A percentile compares a stretch with the other conserved stretches of the same genome.
These are phyloP conservation scores for Epicoccum sorghinum DNA, from an alignment of 2,329 filamentous ascomycete species.

Conservation along the genomic window DNA sequence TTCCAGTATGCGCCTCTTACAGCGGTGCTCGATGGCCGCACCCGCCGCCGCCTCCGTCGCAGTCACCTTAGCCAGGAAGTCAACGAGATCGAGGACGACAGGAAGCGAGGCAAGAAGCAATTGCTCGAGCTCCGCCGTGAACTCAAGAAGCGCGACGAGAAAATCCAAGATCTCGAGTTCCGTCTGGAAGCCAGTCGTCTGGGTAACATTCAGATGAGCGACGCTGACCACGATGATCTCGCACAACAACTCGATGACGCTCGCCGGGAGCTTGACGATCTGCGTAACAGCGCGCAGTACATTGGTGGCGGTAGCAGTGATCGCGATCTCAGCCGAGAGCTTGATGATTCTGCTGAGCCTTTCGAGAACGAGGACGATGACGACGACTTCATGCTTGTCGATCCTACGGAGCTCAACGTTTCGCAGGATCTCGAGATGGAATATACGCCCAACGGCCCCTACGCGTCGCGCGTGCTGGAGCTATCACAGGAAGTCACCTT, in stretches of 20 bases:
- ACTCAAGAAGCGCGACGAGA: slow-evolving; percentile 45
- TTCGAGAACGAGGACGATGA: slow-evolving; percentile 38
- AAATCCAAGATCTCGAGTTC: slow-evolving; percentile 46
- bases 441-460: slow-evolving; percentile 34
- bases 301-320: slow-evolving; percentile 30
- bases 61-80: slow-evolving; percentile 51
- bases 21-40: slow-evolving; percentile 40
- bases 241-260: slow-evolving; percentile 43
- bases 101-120: slow-evolving; percentile 46
- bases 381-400: slow-evolving; percentile 37
- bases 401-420: slow-evolving; percentile 42
- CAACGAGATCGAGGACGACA: slow-evolving; percentile 46
- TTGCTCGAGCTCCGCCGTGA: slow-evolving; percentile 46
- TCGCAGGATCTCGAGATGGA: slow-evolving; percentile 39
- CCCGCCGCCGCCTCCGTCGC: slow-evolving; percentile 48
- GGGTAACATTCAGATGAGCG: slow-evolving; percentile 47
- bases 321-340: slow-evolving; percentile 25
- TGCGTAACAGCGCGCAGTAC: slow-evolving; percentile 41
- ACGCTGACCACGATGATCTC: slow-evolving; percentile 43
- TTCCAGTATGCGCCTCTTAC: slow-evolving; percentile 46
- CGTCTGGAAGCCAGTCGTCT: slow-evolving; percentile 45
- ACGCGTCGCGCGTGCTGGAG: slow-evolving; percentile 35
- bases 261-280: slow-evolving; percentile 44
- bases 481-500: slow-evolving; percentile 40
- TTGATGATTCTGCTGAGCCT: slow-evolving; percentile 26